Conservation (phyloP, 352 stramenopile species). For the Phytophthora pinifolia region DNA sequence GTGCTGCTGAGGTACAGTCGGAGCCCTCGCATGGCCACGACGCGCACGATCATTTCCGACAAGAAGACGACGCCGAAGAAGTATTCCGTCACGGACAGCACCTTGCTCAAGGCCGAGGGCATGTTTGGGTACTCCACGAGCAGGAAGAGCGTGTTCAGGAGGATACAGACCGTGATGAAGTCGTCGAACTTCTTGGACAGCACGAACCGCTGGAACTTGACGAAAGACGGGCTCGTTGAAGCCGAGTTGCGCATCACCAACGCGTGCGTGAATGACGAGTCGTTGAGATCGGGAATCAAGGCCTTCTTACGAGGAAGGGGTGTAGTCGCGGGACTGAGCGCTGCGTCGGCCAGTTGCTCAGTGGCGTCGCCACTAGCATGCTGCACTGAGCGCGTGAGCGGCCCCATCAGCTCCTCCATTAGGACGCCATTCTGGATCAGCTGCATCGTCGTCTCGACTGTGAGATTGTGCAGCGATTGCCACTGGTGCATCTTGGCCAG, state of each 20-base stretch:
- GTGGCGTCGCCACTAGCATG: conserved; percentile 2
- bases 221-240: conserved; percentile 19
- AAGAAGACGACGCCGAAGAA: conserved; percentile 68
- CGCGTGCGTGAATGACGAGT: conserved; percentile 28
- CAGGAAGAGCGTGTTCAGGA: conserved; percentile 65
- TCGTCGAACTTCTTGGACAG: conserved; percentile 78
- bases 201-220: conserved; percentile 48
- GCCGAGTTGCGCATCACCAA: conserved; percentile 27
- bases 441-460: conserved; percentile 62
- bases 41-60: conserved; percentile 59
- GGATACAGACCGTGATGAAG: conserved; percentile 66
- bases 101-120: conserved; percentile 25
- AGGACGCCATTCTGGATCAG: conserved; percentile 58
- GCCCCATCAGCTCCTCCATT: conserved; percentile 48
- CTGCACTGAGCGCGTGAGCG: conserved; percentile 28
- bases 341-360: conserved; percentile 3
- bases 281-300: conserved; percentile 23
- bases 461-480: conserved; percentile 58
- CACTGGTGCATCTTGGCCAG: conserved; percentile 47
- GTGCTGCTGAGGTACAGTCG: conserved; percentile 52
- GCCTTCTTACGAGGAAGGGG: conserved; percentile 25
- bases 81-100: conserved; percentile 67
- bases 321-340: not conserved
- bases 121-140: conserved; percentile 73
- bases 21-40: conserved; percentile 57